Evolutionary conservation across 139 green algal species (phyloP), one percentile per base, ranked within the genome.

Genomic region (Volvox reticuliferus): DNA sequence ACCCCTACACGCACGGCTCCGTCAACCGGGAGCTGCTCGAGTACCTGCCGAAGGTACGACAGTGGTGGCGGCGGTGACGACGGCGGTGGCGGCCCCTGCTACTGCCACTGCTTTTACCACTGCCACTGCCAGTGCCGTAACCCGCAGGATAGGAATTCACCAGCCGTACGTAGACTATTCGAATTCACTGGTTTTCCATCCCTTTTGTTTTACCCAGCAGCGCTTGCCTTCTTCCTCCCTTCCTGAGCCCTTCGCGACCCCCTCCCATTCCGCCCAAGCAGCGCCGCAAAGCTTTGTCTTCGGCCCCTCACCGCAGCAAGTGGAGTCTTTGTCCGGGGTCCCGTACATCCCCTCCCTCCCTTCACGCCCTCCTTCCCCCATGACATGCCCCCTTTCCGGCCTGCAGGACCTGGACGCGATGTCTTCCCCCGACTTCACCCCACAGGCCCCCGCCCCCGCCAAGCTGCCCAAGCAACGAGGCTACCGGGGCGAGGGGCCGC

Each of bases 21-120:
- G 76, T 82, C 76, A 82, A 82, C 32, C 33, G 76, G 76, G 76
- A 82, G 13, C 19, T 82, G n/a, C 76, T 82, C 3, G 76, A 82
- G 2, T 82, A 82, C 30, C 3, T 82, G 76, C 14, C 50, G 16
- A 20, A 82, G 35, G 76, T 82, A 26, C 30, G 76, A 36, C 22
- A 61, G 73, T 14, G 30, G 12, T 24, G 65, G 21, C 24, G 65
- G 65, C 24, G 65, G 24, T 73, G 65, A 28, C 65, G 12, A 69
- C 62, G 62, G 62, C n/a, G n/a, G 5, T 55, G 44, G 9, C 44
- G 44, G 44, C 44, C 44, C 44, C 44, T 55, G 44, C 44, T 9
- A 55, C 44, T 55, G 44, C 9, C n/a, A n/a, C n/a, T n/a, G n/a
- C n/a, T n/a, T n/a, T n/a, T n/a, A n/a, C n/a, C n/a, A n/a, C n/a